Conservation (phyloP, 306 rosid genomes). For the Alnus rubra region DNA sequence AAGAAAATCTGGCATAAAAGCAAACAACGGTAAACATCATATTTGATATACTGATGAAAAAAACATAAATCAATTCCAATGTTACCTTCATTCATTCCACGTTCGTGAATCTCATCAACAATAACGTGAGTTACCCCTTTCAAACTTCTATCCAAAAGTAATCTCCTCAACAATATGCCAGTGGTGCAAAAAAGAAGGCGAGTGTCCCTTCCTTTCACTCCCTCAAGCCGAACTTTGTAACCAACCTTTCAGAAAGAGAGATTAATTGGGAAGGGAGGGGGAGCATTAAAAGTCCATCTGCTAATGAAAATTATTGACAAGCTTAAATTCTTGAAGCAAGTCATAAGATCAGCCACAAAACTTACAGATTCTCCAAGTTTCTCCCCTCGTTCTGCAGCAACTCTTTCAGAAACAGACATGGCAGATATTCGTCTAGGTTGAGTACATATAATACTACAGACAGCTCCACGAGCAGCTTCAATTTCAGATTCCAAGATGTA, state of each 20-base stretch:
- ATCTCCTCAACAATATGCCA: conserved; percentile 90
- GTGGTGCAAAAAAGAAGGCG: conserved; percentile 97
- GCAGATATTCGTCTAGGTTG: conserved; percentile 98
- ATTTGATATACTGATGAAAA: conserved; percentile 24
- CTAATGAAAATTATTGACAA: not conserved
- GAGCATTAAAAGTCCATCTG: not conserved
- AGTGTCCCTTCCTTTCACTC: conserved; percentile 87
- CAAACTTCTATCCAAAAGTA: conserved; percentile 79
- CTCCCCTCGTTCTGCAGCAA: conserved; percentile 94
- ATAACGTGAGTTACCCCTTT: conserved; percentile 86
- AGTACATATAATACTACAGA: conserved; percentile 85
- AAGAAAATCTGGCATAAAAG: conserved; percentile 82
- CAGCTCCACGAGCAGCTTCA: conserved; percentile 71
- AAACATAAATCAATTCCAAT: conserved; percentile 1
- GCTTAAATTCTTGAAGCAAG: not conserved
- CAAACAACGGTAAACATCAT: conserved; percentile 11
- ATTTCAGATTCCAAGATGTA: conserved; percentile 89
- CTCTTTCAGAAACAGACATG: conserved; percentile 96
- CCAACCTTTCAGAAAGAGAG: conserved; percentile 65
- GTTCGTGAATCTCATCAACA: conserved; percentile 98
- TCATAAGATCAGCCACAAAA: conserved; percentile 14
- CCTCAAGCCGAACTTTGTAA: conserved; percentile 94
- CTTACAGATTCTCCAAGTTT: conserved; percentile 96
- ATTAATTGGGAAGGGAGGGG: not conserved
- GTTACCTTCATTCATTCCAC: conserved; percentile 98